Evolutionary conservation across 2,329 filamentous ascomycete species (phyloP), one percentile per base, ranked within the genome.

Genomic region (Elsinoe batatas): DNA sequence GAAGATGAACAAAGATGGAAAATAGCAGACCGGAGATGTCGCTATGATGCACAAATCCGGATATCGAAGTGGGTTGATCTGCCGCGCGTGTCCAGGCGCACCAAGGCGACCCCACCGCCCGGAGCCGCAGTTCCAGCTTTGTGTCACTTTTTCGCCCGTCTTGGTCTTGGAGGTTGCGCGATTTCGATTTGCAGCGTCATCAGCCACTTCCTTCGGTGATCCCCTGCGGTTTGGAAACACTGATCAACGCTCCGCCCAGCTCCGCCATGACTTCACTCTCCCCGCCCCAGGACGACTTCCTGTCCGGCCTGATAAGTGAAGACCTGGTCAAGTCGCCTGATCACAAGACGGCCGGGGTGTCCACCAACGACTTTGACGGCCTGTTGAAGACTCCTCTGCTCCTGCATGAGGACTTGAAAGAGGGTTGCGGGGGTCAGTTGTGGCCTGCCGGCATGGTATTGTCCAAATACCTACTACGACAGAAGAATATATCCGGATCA

Each of bases 381-480:
- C 78, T 93, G 53, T 77, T 96, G 33, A 35, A 63, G 17, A 74
- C 79, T 47, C 83, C 87, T 43, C 77, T 97, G 59, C 77, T 80
- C 58, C 80, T 97, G 13, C 86, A 88, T 64, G 90, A 96, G 69
- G 91, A 97, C 70, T 79, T 95, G 47, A 82, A 81, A 57, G 82
- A 87, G 60, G 93, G 93, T 58, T 97, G 93, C 69, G 93, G 93
- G 49, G 93, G 93, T 2, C 88, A 94, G 71, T 79, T 94, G 10
- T 97, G 93, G 93, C 91, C 91, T 2, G 91, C 91, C 0, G 93
- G 93, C 10, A 87, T 95, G 82, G 81, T 93, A 13, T 76, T 98
- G 54, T 81, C 87, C 17, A 88, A 85, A 70, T 94, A 97, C 68
- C 80, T 97, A 78, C 76, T 97, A 58, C 80, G 84, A 53, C 84